Evolutionary conservation across 257 asterid species (phyloP).

Genomic region (Penstemon barbatus): DNA sequence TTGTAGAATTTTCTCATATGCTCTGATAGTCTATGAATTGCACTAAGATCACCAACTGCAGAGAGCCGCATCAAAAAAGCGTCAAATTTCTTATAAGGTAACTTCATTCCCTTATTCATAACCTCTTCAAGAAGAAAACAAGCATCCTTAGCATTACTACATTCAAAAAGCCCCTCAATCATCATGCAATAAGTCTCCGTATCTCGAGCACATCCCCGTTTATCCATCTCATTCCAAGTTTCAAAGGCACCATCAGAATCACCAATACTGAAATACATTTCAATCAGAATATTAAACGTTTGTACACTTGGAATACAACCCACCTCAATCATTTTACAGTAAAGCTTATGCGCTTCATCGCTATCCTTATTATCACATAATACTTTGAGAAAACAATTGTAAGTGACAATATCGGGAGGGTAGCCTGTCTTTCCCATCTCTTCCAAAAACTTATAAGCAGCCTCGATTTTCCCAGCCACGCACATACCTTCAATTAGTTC

Average conservation of each 20-base stretch:
- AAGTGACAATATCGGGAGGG: conserved; percentile 91
- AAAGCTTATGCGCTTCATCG: conserved; percentile 61
- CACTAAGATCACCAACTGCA: conserved; percentile 62
- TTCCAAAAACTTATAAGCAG: conserved; percentile 74
- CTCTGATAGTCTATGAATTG: conserved; percentile 77
- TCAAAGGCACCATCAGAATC: conserved; percentile 75
- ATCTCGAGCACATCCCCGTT: conserved; percentile 60
- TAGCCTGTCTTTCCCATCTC: conserved; percentile 81
- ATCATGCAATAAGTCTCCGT: conserved; percentile 74
- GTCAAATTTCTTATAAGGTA: conserved; percentile 76
- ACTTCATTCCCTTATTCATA: conserved; percentile 57
- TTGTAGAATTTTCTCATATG: conserved; percentile 84
- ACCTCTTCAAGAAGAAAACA: conserved; percentile 67
- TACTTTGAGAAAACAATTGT: conserved; percentile 86
- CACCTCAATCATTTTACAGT: conserved; percentile 57
- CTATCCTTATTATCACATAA: conserved; percentile 68
- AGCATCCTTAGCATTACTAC: conserved; percentile 56
- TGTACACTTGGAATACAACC: conserved; percentile 85
- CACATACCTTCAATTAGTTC: conserved; percentile 83
- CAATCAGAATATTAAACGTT: conserved; percentile 75
- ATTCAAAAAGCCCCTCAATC: conserved; percentile 87
- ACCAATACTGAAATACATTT: conserved; percentile 61
- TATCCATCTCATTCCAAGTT: conserved; percentile 81
- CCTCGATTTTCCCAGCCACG: conserved; percentile 63
- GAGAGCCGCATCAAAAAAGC: conserved; percentile 68